These are phyloP conservation scores for Dryadomyces quercivorus DNA, from an alignment of 2,329 filamentous ascomycete genomes.

Conservation along the genomic window DNA sequence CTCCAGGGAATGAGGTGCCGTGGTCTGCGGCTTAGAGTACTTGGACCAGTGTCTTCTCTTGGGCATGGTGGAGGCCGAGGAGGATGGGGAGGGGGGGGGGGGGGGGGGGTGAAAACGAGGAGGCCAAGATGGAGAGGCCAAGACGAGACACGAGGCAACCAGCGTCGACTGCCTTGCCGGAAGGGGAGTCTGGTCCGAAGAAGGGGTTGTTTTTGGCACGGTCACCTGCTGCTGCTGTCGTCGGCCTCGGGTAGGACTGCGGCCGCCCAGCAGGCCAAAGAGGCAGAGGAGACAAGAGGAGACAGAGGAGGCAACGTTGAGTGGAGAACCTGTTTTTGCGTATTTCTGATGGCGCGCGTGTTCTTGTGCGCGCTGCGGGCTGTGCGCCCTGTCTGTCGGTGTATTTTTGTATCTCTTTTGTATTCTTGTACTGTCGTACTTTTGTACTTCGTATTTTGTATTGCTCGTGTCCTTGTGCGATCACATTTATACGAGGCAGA, in stretches of 20 bases:
- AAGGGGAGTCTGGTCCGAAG: too few relatives aligned
- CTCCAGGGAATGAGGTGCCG: constrained; percentile 36
- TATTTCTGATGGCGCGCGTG: background rate
- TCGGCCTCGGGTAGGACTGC: too few relatives aligned
- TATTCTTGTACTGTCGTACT: background rate
- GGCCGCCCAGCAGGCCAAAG: too few relatives aligned
- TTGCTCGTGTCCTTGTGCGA: background rate
- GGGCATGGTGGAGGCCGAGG: constrained; percentile 33
- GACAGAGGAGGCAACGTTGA: too few relatives aligned
- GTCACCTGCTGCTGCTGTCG: too few relatives aligned
- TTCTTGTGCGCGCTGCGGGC: constrained; percentile 1
- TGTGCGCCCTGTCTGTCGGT: background rate
- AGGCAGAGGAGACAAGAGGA: too few relatives aligned
- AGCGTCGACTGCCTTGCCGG: too few relatives aligned
- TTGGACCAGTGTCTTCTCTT: constrained; percentile 47
- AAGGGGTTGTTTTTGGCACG: too few relatives aligned
- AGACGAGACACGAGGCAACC: background rate
- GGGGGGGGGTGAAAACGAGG: background rate
- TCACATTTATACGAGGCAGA: background rate
- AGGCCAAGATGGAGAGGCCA: background rate
- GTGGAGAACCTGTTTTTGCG: too few relatives aligned
- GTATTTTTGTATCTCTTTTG: background rate
- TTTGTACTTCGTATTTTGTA: too few relatives aligned
- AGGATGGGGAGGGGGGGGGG: background rate
- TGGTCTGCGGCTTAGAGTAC: constrained; percentile 47